Conservation (phyloP, 1,284 basidiomycete genomes). For the Schizopora paradoxa region DNA sequence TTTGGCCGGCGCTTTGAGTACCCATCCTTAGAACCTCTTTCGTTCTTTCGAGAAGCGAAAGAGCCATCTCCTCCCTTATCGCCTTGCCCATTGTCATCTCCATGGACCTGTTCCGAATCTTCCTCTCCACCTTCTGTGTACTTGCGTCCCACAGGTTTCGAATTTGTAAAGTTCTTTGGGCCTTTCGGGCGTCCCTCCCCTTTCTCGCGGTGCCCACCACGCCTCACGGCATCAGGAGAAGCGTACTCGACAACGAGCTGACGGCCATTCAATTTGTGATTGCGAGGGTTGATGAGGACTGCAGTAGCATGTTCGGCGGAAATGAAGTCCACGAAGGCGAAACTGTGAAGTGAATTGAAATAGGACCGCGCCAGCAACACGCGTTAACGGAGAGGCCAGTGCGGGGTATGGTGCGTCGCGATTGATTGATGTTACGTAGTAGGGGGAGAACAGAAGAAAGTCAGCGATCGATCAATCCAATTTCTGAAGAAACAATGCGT, state of each 20-base stretch:
- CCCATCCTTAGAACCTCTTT: constrained; percentile 22
- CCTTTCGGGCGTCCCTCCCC: constrained; percentile 29
- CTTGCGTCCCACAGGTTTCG: constrained; percentile 29
- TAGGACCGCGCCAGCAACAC: neutral
- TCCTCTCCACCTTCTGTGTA: constrained; percentile 20
- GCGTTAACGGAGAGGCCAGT: too few relatives aligned
- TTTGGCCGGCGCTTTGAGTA: constrained; percentile 42
- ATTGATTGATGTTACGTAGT: too few relatives aligned
- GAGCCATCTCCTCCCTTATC: constrained; percentile 4
- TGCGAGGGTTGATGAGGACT: constrained; percentile 78
- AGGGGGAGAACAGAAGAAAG: too few relatives aligned
- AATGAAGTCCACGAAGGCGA: constrained; percentile 93
- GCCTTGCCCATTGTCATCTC: constrained; percentile 1
- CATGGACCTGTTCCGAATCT: constrained; percentile 4
- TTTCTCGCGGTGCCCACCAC: constrained; percentile 42
- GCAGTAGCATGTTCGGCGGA: constrained; percentile 74
- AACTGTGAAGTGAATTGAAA: constrained; percentile 45
- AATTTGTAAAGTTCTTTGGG: constrained; percentile 17
- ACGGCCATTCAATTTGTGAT: constrained; percentile 80
- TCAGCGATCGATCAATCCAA: too few relatives aligned
- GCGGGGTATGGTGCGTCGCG: too few relatives aligned
- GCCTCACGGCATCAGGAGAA: constrained; percentile 76
- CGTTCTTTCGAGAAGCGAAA: constrained; percentile 5
- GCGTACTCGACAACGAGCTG: constrained; percentile 88
- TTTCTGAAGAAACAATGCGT: too few relatives aligned